Percentiles rank a stretch among this genome's conserved stretches.
Conservation (phyloP, 805 yeast genomes). For the Hanseniaspora vineae region DNA sequence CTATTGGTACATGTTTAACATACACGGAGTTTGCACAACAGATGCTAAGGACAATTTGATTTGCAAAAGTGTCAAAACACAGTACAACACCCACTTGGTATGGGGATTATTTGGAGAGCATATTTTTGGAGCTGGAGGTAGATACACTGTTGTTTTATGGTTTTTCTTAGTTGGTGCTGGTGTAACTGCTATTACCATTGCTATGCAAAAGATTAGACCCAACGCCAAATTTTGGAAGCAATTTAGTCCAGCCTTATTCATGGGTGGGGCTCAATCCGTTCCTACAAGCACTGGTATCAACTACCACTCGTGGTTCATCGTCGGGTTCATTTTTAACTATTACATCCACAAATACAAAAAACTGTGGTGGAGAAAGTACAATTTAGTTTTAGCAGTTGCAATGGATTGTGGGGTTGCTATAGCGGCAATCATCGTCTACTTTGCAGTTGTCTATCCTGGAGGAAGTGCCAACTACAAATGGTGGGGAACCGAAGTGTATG, state of each 20-base stretch:
- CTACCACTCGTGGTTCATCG: conserved; percentile 40
- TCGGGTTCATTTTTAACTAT: conserved; percentile 46
- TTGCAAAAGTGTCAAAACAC: conserved; percentile 33
- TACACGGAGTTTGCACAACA: conserved; percentile 30
- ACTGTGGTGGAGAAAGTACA: conserved; percentile 69
- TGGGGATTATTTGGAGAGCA: conserved; percentile 60
- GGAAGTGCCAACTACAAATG: conserved; percentile 29
- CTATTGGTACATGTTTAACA: conserved; percentile 28
- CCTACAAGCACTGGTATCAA: conserved; percentile 64
- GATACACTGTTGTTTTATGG: conserved; percentile 42
- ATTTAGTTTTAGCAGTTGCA: conserved; percentile 53
- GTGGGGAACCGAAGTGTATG: conserved; percentile 54
- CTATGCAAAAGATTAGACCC: conserved; percentile 26
- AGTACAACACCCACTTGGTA: conserved; percentile 42
- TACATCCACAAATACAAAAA: conserved; percentile 41
- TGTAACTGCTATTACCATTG: conserved; percentile 30
- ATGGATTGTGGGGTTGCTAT: conserved; percentile 57
- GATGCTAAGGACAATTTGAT: conserved; percentile 33
- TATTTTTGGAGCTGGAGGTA: conserved; percentile 35
- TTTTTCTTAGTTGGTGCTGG: conserved; percentile 48
- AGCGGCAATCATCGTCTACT: conserved; percentile 44
- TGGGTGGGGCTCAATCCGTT: conserved; percentile 37
- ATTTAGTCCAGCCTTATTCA: conserved; percentile 53
- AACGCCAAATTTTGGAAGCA: conserved; percentile 25
- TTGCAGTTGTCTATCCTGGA: conserved; percentile 33